These are phyloP conservation scores for Diaporthe destruens DNA, from an alignment of 2,329 filamentous ascomycete species.

Conservation along the genomic window DNA sequence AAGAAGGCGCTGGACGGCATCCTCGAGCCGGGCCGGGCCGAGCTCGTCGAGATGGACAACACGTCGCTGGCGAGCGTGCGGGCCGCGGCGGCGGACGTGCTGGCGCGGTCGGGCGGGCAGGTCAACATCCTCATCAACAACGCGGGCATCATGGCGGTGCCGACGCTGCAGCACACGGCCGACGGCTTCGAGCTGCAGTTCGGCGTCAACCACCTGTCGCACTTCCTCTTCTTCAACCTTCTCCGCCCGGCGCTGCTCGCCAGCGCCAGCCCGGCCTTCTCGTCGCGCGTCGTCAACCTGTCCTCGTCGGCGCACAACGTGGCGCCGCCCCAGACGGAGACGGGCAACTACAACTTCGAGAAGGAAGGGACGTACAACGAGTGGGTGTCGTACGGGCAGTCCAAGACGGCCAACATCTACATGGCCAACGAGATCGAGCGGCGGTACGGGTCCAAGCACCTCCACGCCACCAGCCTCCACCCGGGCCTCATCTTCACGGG, in stretches of 20 bases:
- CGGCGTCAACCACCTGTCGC: slow-evolving; percentile 65
- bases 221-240: slow-evolving; percentile 67
- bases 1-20: background rate
- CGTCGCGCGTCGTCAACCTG: slow-evolving; percentile 57
- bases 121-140: slow-evolving; percentile 55
- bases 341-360: slow-evolving; percentile 56
- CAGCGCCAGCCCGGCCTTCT: slow-evolving; percentile 48
- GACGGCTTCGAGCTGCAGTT: slow-evolving; percentile 67
- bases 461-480: slow-evolving; percentile 1
- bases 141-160: slow-evolving; percentile 55
- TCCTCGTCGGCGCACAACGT: slow-evolving; percentile 57
- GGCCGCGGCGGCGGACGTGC: background rate
- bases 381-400: slow-evolving; percentile 56
- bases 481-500: background rate
- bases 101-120: background rate
- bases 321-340: slow-evolving; percentile 47
- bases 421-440: slow-evolving; percentile 63
- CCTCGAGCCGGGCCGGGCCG: background rate
- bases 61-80: background rate
- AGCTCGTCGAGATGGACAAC: slow-evolving; percentile 13
- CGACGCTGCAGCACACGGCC: slow-evolving; percentile 47
- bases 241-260: slow-evolving; percentile 59
- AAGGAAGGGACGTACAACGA: slow-evolving; percentile 50
- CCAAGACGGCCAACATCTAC: slow-evolving; percentile 51
- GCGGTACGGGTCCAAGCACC: slow-evolving; percentile 50